phyloP scores from a whole-genome alignment of 2,329 filamentous ascomycete genomes.

The Bipolaris oryzae region DNA sequence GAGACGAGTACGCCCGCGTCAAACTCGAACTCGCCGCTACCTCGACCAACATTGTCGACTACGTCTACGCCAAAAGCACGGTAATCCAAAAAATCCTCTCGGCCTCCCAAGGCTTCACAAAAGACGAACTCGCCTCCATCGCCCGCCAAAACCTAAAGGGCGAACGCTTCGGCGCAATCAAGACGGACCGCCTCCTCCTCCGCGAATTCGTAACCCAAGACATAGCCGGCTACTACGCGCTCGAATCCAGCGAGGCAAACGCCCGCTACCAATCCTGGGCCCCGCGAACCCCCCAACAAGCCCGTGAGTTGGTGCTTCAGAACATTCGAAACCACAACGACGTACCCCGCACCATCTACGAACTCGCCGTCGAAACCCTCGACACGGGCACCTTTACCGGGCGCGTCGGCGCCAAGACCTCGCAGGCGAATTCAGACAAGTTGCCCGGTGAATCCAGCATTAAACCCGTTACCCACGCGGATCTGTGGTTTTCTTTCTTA shows the following conservation, averaged over 20 bases:
- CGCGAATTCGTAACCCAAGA: slow-evolving; percentile 38
- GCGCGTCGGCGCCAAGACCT: slow-evolving; percentile 33
- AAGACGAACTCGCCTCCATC: slow-evolving; percentile 30
- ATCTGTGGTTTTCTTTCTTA: slow-evolving; percentile 43
- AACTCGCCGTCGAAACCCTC: slow-evolving; percentile 36
- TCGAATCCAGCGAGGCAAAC: slow-evolving; percentile 34
- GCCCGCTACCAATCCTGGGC: slow-evolving; percentile 37
- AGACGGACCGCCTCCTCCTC: slow-evolving; percentile 33
- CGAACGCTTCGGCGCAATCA: slow-evolving; percentile 22
- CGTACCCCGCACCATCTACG: slow-evolving; percentile 27
- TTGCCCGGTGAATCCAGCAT: slow-evolving; percentile 8
- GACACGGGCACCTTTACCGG: slow-evolving; percentile 32
- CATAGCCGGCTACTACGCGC: slow-evolving; percentile 24
- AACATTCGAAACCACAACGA: slow-evolving; percentile 26
- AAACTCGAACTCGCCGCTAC: slow-evolving; percentile 31
- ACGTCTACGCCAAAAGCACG: slow-evolving; percentile 26
- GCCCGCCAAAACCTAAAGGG: slow-evolving; percentile 22
- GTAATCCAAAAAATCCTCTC: slow-evolving; percentile 31
- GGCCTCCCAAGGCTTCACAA: slow-evolving; percentile 17
- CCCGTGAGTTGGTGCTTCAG: slow-evolving; percentile 23
- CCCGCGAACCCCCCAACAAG: slow-evolving; percentile 31
- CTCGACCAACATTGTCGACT: slow-evolving; percentile 28
- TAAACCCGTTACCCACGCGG: slow-evolving; percentile 19
- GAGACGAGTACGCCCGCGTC: slow-evolving; percentile 36
- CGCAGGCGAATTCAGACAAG: slow-evolving; percentile 11